A percentile compares a stretch with the other conserved stretches of the same genome.
phyloP scores from a whole-genome alignment of 108 stramenopile genomes.

The Cyclotella atomus region DNA sequence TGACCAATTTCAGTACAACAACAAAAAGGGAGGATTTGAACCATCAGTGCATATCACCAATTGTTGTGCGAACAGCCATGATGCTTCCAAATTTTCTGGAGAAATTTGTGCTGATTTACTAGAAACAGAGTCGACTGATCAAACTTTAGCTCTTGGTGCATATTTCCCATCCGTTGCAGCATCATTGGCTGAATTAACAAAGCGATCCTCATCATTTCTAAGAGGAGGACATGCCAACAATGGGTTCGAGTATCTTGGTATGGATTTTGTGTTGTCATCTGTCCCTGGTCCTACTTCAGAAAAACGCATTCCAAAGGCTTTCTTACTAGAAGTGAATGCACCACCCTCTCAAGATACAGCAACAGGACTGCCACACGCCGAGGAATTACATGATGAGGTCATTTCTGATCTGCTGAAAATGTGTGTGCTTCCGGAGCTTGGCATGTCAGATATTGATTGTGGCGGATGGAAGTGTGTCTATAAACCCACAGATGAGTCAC shows the following conservation, averaged over 20 bases:
- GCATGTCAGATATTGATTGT: neutral
- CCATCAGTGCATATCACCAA: conserved; percentile 83
- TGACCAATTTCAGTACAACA: conserved; percentile 54
- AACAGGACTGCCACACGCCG: conserved; percentile 78
- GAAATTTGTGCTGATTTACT: conserved; percentile 82
- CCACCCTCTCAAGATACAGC: conserved; percentile 91
- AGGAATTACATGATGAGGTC: conserved; percentile 81
- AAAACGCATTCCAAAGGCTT: conserved; percentile 57
- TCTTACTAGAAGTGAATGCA: conserved; percentile 85
- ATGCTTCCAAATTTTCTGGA: conserved; percentile 72
- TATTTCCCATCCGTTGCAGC: conserved; percentile 76
- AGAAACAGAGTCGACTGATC: neutral
- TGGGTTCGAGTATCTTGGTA: conserved; percentile 89
- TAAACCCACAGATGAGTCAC: neutral
- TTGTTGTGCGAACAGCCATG: conserved; percentile 88
- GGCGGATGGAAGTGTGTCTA: conserved; percentile 78
- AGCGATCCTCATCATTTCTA: conserved; percentile 55
- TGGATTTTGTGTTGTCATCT: conserved; percentile 83
- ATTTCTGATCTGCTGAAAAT: conserved; percentile 67
- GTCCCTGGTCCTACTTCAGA: neutral
- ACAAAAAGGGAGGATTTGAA: conserved; percentile 17
- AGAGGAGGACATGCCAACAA: conserved; percentile 74
- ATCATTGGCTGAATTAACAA: conserved; percentile 56
- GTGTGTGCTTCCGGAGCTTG: conserved; percentile 73
- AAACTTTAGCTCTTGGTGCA: conserved; percentile 52